Base-by-base conservation (phyloP, 495 filamentous ascomycete species). In the Podospora australis region DNA sequence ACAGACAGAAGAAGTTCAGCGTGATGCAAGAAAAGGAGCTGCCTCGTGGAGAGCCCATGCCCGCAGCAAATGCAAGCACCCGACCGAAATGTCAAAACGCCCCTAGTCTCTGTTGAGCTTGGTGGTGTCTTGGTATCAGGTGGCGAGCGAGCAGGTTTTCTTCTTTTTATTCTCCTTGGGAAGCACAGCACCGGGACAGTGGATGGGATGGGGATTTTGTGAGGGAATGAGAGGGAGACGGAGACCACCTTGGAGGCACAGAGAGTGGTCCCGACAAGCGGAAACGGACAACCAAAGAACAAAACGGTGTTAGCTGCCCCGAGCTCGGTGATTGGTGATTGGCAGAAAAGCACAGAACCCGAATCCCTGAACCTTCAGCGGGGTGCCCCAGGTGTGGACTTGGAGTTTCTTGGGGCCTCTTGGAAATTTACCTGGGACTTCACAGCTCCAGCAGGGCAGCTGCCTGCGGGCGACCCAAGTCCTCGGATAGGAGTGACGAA, bases 391-490 rank as follows among this genome's bases (percentile, higher is more conserved):
- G 32, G 32, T 8, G 32, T 36, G 32, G 9, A 8, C 32, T 45
- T 28, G 16, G 25, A 45, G 25, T 45, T 24, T 45, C 14, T 39
- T 28, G 29, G 25, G 11, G 23, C 45, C 19, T 25, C 13, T 4
- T 36, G 11, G 16, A 40, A 42, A 16, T n/a, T 4, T 4, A 23
- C 22, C 28, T 20, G n/a, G 20, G 8, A 24, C 6, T 43, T 43
- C 16, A 25, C 39, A 43, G 23, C 16, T 24, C 39, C 39, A 43
- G 23, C 39, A 43, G 23, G 39, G 7, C 39, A 2, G 39, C 2
- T n/a, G 22, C 35, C 28, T 39, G 44, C 26, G 39, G 48, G 44
- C 39, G 53, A 56, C 53, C 53, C 53, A 56, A 49, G 48, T 40
- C 39, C 38, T 52, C 53, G 53, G 53, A 39, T 39, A 44, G 24